Base-by-base conservation (phyloP, 2,329 filamentous ascomycete genomes). In the Anisogramma anomala region DNA sequence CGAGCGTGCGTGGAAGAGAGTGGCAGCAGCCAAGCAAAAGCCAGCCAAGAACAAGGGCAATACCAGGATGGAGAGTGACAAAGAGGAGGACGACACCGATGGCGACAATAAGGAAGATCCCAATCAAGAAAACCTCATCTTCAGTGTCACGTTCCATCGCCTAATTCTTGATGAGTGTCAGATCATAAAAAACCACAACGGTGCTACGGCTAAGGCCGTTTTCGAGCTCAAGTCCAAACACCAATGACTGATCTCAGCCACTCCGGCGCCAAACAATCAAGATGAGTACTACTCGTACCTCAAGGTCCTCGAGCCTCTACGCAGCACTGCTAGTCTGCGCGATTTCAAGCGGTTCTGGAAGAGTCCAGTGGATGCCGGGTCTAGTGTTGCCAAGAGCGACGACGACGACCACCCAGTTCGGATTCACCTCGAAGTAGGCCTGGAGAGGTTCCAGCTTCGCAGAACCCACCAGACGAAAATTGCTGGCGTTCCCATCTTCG, bases 81-180 rank as follows among this genome's bases (percentile, higher is more conserved):
- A 13, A 9, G 45, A 36, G 26, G 3, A 4, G 1, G 10, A 18
- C 2, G 15, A 41, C 14, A 25, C 35, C 1, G 7, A 36, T 6
- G 6, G 22, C 22, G 22, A 23, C 22, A 9, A 23, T 9, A 9
- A 23, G 22, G 22, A 5, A 6, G 22, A 23, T 23, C 22, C 9
- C 9, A 23, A 5, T 23, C 4, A 30, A 13, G 34, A 15, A 1
- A 35, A 33, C 4, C 2, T 8, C 2, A 28, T 51, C 3, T 49
- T 49, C 36, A 6, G 22, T 3, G 13, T 27, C 10, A 30, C 41
- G 1, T 51, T 36, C 32, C 17, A 47, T 22, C 48, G 46, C 3
- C 27, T 51, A 1, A 39, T 51, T 2, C 33, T 48, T 8, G 74
- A 79, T 36, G 74, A 79, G 49, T 72, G 67, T 0, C 72, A 77